Conservation (phyloP, 1,284 basidiomycete genomes). For the Abortiporus biennis region DNA sequence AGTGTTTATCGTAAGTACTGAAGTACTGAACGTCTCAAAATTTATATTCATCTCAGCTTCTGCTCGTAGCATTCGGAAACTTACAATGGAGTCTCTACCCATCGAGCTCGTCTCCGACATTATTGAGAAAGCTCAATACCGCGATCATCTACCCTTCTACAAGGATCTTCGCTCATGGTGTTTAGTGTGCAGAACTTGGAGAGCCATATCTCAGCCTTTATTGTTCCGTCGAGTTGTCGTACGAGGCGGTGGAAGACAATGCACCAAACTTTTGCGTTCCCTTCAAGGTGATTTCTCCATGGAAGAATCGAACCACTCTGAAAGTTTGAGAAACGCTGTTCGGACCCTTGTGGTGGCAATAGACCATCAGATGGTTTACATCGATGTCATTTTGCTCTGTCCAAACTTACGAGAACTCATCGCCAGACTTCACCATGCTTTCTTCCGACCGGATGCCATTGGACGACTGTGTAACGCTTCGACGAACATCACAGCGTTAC, state of each 20-base stretch:
- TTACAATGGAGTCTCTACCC: constrained; percentile 7
- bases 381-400: constrained; percentile 7
- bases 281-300: neutral
- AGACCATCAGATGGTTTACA: constrained; percentile 14
- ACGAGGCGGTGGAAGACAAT: constrained; percentile 20
- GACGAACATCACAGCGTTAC: constrained; percentile 9
- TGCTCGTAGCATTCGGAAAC: no score
- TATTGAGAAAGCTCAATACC: constrained; percentile 11
- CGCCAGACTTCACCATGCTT: neutral
- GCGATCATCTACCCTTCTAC: constrained; percentile 13
- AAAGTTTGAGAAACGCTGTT: constrained; percentile 2
- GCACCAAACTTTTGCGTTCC: constrained; percentile 5
- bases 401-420: constrained; percentile 10
- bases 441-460: constrained; percentile 4
- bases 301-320: constrained; percentile 2
- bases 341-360: constrained; percentile 10
- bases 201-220: constrained; percentile 46
- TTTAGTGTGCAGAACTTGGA: constrained; percentile 57
- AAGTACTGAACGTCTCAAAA: no score
- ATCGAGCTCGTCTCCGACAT: constrained; percentile 10
- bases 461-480: constrained; percentile 1
- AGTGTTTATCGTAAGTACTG: no score
- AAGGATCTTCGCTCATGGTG: constrained; percentile 41
- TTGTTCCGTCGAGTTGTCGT: constrained; percentile 49
- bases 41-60: no score